Evolutionary conservation across 1,139 yeast species (phyloP), one percentile per base, ranked within the genome.

Genomic region (Waltiozyma sp.): DNA sequence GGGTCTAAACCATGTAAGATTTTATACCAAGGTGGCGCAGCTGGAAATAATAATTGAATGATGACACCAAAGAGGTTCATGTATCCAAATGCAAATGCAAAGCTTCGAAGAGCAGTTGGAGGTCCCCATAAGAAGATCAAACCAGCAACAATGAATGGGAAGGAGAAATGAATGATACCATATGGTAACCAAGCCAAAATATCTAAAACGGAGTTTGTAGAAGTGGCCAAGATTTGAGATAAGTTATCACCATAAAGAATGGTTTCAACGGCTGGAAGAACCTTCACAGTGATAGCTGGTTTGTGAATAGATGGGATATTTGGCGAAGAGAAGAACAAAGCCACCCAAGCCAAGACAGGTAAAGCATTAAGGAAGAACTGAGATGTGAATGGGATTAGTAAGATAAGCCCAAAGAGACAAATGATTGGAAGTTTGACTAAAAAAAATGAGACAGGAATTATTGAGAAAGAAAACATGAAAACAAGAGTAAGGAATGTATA

Each of bases 11-110:
- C 96, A 59, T 91, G 80, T 42, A 80, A 64, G 50, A 77, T 77
- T 60, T 88, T 88, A 62, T 93, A 91, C 99, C 99, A 91, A 33
- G 99, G 99, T 31, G 99, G 95, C 47, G 98, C 96, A 41, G 95
- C 87, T 3, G 98, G 97, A 61, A 87, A 88, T 26, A 78, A 52
- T 50, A 87, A 73, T 65, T 91, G 98, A 46, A 76, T 74, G 40
- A 79, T 59, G 21, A 91, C 97, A 38, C 97, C 98, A 40, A 77
- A 59, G 53, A 88, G 67, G 64, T 89, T 91, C 93, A 91, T 84
- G 68, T 85, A 89, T n/a, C 99, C 99, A 65, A 91, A 88, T 9
- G 96, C 93, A 69, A 88, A 86, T 4, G 89, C 96, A 63, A 82
- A 93, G 5, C 88, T 79, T 49, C 95, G 78, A 42, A 91, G 67